Base-by-base conservation (phyloP, 768 basidiomycete genomes). In the Boletus huronensis region DNA sequence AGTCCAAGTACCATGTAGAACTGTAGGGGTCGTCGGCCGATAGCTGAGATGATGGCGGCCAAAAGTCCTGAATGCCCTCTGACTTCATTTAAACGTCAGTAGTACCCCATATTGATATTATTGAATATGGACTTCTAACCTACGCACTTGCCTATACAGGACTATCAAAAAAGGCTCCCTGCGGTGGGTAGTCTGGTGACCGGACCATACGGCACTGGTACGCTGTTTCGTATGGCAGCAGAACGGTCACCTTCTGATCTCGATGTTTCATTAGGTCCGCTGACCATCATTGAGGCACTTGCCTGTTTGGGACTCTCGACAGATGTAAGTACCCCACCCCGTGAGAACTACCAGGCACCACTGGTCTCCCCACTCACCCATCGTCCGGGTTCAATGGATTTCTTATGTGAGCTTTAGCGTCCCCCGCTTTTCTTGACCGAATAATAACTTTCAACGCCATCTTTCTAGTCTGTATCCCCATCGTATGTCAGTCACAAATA, bases 381-480 rank as follows among this genome's bases (percentile, higher is more conserved):
- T 34, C 32, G 5, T 11, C 11, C 28, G 31, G 21, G 2, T 10
- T 17, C 36, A 17, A 42, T 61, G 49, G 61, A 64, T 28, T 32
- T 50, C 8, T 0, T 62, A 6, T 48, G 61, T 62, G 29, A 60
- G 61, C 16, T 34, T 28, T 17, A 19, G 45, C 5, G 10, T n/a
- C 29, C 34, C 7, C 28, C 28, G 3, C 5, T 21, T 28, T 28
- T 34, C 16, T 43, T 1, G 17, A 32, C 19, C n/a, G 26, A 28
- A 19, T 28, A 17, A 6, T 32, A 19, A 2, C 35, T 32, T 26
- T 55, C 26, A 64, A 50, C n/a, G 3, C n/a, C 38, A 38, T 46
- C 38, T 7, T 58, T 14, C 46, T 58, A 82, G 81, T 82, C 38
- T 83, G 79, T 56, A 62, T 83, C 39, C 82, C 82, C 39, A 77